Evolutionary conservation across 2,329 filamentous ascomycete species (phyloP), one percentile per base, ranked within the genome.

Genomic region (Xylaria sp.): DNA sequence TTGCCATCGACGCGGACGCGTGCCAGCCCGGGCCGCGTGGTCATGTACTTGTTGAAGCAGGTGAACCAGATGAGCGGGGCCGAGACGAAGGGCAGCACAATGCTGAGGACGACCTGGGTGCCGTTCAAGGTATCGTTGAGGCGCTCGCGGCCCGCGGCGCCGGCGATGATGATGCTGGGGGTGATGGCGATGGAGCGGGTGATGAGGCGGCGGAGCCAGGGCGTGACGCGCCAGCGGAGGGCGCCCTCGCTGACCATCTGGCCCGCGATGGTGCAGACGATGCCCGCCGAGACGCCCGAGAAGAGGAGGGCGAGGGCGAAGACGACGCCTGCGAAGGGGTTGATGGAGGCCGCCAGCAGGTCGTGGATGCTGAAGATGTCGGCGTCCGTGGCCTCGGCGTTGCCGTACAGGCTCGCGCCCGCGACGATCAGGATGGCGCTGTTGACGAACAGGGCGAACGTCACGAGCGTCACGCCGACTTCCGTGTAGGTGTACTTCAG

Each of bases 181-280:
- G 90, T 90, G 78, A 97, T 94, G 75, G 91, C 93, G 78, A 97
- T 92, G 59, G 86, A 88, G 29, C 93, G 87, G 0, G 93, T 97
- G 59, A 95, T 80, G 3, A 97, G 85, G 12, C 93, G 87, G 2
- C 93, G 90, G 10, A 94, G 75, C 93, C 93, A 97, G 0, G 93
- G 93, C 69, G 85, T 85, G 37, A 94, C 80, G 5, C 82, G 88
- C 92, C 93, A 94, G 55, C 89, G 88, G 53, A 97, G 79, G 69
- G 93, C 92, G 6, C 93, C 93, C 78, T 97, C 93, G 70, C 89
- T 91, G 25, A 97, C 91, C 90, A 97, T 96, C 79, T 97, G 93
- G 0, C 93, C 93, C 0, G 93, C 88, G 73, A 97, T 96, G 1
- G 94, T 97, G 81, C 93, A 97, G 2, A 97, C 91, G 42, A 97